Conservation (phyloP, 2,329 filamentous ascomycete species). For the Aspergillus sp. region DNA sequence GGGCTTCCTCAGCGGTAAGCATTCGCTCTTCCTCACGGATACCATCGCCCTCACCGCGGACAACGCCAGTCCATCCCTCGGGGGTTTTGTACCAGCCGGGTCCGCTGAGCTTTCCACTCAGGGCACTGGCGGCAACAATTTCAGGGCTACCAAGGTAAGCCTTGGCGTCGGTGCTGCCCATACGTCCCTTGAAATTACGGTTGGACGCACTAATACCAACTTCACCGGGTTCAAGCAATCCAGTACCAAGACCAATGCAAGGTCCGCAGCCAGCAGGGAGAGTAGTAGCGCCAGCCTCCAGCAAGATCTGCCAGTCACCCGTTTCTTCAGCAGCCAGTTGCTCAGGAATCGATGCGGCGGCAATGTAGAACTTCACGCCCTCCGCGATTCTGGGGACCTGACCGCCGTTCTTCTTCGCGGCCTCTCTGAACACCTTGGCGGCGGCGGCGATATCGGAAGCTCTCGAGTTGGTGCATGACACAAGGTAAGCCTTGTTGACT, state of each 20-base stretch:
- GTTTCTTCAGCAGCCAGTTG: slow-evolving; percentile 69
- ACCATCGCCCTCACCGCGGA: slow-evolving; percentile 65
- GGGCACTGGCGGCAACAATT: slow-evolving; percentile 82
- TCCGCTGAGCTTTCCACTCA: slow-evolving; percentile 51
- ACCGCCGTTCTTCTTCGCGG: slow-evolving; percentile 54
- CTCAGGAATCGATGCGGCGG: slow-evolving; percentile 73
- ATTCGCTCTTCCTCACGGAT: slow-evolving; percentile 58
- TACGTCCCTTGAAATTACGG: slow-evolving; percentile 85
- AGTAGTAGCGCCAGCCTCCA: slow-evolving; percentile 69
- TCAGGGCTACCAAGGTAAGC: slow-evolving; percentile 86
- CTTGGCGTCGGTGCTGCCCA: slow-evolving; percentile 72
- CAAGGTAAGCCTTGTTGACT: slow-evolving; percentile 76
- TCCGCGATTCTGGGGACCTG: slow-evolving; percentile 62
- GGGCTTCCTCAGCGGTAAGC: slow-evolving; percentile 59
- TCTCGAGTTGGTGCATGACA: slow-evolving; percentile 84
- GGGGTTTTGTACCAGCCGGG: slow-evolving; percentile 73
- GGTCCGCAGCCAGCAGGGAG: slow-evolving; percentile 71
- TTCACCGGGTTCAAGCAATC: slow-evolving; percentile 76
- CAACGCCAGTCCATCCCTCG: slow-evolving; percentile 54
- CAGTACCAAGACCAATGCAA: slow-evolving; percentile 78
- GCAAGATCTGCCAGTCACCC: slow-evolving; percentile 77
- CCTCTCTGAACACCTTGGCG: slow-evolving; percentile 77
- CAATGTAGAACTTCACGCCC: slow-evolving; percentile 80
- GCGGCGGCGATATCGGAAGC: slow-evolving; percentile 75
- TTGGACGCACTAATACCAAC: slow-evolving; percentile 78